These are phyloP conservation scores for Penicillium sp. DNA, from an alignment of 2,329 filamentous ascomycete genomes.

Conservation along the genomic window DNA sequence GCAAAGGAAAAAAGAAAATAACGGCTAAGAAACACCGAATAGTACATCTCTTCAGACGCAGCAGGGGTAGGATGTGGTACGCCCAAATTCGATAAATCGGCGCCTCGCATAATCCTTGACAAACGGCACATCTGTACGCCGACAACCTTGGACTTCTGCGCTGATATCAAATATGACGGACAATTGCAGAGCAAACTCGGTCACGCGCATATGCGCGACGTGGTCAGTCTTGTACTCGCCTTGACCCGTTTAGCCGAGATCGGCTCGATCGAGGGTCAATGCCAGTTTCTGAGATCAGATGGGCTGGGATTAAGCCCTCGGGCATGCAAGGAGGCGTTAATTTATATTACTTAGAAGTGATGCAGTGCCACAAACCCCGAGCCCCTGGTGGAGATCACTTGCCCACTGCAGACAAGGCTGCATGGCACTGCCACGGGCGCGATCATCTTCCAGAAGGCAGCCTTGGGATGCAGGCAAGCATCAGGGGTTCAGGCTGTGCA, in stretches of 20 bases:
- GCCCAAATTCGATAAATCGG: neutral
- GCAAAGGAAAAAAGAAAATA: neutral
- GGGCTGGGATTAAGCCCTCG: neutral
- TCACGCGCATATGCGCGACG: neutral
- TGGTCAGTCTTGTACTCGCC: neutral
- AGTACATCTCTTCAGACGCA: neutral
- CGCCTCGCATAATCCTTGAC: neutral
- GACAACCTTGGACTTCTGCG: neutral
- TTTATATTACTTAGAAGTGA: neutral
- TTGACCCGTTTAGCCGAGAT: neutral
- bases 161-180: neutral
- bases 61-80: neutral
- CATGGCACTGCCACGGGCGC: neutral
- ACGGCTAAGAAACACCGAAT: neutral
- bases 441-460: neutral
- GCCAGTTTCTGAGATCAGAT: neutral
- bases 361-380: neutral
- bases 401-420: neutral
- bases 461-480: constrained; percentile 1
- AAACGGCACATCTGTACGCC: neutral
- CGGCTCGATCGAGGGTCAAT: neutral
- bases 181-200: neutral
- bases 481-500: neutral
- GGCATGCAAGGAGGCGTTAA: constrained; percentile 8
- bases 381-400: constrained; percentile 3